Conservation (phyloP, 192 early-diverging fungal genomes). For the Spizellomyces punctatus region DNA sequence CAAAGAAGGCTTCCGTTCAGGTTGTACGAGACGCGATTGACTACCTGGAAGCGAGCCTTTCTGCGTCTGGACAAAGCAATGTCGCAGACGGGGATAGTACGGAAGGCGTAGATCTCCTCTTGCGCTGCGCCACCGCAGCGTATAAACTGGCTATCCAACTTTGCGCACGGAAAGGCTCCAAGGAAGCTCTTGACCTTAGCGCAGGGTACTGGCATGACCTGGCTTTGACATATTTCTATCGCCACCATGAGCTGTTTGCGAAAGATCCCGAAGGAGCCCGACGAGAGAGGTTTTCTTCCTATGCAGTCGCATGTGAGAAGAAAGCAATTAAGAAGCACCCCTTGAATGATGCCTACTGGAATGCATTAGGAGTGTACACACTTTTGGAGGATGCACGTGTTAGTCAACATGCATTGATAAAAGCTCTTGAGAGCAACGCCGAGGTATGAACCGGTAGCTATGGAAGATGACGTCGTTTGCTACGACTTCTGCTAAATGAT, state of each 20-base stretch:
- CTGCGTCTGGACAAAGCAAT: background rate
- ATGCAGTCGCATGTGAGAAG: constrained; percentile 22
- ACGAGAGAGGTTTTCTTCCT: too few relatives aligned
- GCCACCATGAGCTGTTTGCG: background rate
- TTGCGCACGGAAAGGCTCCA: background rate
- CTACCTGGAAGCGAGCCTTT: background rate
- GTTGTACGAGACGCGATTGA: background rate
- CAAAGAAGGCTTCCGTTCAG: background rate
- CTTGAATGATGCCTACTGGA: constrained; percentile 62
- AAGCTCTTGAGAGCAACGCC: constrained; percentile 69
- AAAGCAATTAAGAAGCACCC: constrained; percentile 43
- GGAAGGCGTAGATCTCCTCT: constrained; percentile 3
- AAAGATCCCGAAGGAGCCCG: background rate
- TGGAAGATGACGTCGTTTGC: too few relatives aligned
- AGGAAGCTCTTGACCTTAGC: background rate
- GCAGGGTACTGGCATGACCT: constrained; percentile 40
- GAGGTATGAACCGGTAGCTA: constrained; percentile 49
- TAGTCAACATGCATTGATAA: constrained; percentile 85
- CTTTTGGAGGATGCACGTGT: constrained; percentile 51
- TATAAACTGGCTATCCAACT: constrained; percentile 29
- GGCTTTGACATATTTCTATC: constrained; percentile 35
- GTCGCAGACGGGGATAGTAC: background rate
- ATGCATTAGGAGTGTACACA: constrained; percentile 70
- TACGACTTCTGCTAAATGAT: too few relatives aligned
- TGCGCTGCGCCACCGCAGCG: constrained; percentile 23